Conservation (phyloP, 768 basidiomycete species). For the Leccinum disarticulatum region DNA sequence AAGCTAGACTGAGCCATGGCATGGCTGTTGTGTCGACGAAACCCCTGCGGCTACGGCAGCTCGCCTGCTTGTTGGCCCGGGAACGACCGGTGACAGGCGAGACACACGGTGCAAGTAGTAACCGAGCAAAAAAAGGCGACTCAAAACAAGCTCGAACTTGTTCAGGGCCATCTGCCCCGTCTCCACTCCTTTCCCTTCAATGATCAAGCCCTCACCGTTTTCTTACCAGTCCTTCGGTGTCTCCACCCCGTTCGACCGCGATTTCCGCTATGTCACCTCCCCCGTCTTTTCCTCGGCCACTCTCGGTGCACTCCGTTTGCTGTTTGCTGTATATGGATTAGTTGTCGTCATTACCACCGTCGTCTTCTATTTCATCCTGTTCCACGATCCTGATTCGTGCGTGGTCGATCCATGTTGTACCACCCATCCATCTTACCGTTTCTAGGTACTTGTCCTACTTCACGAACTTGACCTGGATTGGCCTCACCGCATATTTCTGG, state of each 20-base stretch:
- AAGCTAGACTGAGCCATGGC: not conserved
- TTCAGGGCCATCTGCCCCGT: not conserved
- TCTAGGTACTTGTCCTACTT: constrained; percentile 63
- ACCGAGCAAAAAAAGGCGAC: constrained; percentile 5
- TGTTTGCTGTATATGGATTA: constrained; percentile 53
- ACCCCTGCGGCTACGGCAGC: not conserved
- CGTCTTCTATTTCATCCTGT: constrained; percentile 28
- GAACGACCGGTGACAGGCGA: not conserved
- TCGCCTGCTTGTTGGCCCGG: not conserved
- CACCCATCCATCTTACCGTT: not conserved
- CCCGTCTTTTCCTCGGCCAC: constrained; percentile 41
- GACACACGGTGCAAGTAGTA: not conserved
- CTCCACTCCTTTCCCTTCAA: not conserved
- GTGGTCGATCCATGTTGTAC: constrained; percentile 22
- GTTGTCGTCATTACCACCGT: constrained; percentile 38
- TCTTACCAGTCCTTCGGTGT: constrained; percentile 34
- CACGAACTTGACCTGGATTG: constrained; percentile 61
- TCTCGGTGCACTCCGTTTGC: constrained; percentile 46
- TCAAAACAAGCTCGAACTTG: constrained; percentile 6
- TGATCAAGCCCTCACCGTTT: constrained; percentile 11
- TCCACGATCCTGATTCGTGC: constrained; percentile 31
- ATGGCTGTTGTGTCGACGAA: not conserved
- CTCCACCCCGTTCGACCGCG: constrained; percentile 40
- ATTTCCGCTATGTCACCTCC: constrained; percentile 40
- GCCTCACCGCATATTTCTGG: constrained; percentile 61